These are phyloP conservation scores for Fusarium sp. DNA, from an alignment of 2,329 filamentous ascomycete genomes.

Conservation along the genomic window DNA sequence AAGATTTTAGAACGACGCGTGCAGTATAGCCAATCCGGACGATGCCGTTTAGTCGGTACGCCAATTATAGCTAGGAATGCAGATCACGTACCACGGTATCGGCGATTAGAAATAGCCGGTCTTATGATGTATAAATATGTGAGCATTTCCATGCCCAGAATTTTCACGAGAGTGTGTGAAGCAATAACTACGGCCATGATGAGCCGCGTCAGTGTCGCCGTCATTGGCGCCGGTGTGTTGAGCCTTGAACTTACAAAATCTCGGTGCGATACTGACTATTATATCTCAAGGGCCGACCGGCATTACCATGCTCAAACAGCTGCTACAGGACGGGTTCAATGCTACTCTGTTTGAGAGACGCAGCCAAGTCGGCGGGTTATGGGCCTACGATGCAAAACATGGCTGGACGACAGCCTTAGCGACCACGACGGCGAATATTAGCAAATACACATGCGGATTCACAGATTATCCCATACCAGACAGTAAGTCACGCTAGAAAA, in stretches of 20 bases:
- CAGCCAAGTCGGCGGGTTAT: constrained; percentile 1
- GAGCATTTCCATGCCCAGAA: not conserved
- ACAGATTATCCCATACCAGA: constrained; percentile 27
- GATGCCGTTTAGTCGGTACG: not conserved
- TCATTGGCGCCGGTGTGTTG: not conserved
- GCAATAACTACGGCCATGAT: not conserved
- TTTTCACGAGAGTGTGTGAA: accelerated
- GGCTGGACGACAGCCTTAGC: constrained; percentile 18
- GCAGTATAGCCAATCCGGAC: not conserved
- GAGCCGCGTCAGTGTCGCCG: not conserved
- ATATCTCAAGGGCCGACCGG: constrained; percentile 2
- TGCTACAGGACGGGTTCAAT: constrained; percentile 17
- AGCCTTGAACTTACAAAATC: accelerated
- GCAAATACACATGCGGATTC: constrained; percentile 32
- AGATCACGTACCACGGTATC: not conserved
- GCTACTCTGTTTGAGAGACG: constrained; percentile 14
- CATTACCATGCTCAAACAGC: constrained; percentile 29
- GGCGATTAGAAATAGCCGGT: not conserved
- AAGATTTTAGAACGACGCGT: not conserved
- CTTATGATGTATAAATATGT: not conserved
- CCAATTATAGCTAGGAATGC: not conserved
- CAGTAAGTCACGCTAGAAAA: not conserved
- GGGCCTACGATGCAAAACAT: constrained; percentile 10
- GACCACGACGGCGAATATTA: constrained; percentile 9
- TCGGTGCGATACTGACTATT: accelerated